Base-by-base conservation (phyloP, 345 rosid genomes). In the Eutrema japonicum region DNA sequence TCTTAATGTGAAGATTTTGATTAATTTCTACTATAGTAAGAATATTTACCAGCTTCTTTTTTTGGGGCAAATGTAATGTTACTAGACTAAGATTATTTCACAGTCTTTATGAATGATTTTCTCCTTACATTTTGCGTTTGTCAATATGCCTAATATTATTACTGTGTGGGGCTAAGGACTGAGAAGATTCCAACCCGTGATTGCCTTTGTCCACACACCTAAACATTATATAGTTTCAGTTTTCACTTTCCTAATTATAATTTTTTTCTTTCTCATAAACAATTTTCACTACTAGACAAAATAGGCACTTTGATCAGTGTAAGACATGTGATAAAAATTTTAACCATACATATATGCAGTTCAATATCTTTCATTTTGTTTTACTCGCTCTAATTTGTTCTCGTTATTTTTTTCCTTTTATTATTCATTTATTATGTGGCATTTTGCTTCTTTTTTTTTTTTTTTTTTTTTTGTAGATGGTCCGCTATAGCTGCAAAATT, bases 401-500 rank as follows among this genome's bases (percentile, higher is more conserved):
- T 42, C 64, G 10, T 64, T 43, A 35, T 33, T 1, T 29, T 22
- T n/a, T 18, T 22, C 26, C 26, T 22, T 6, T 41, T 35, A 16
- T 27, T 37, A 33, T 60, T 61, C 18, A 61, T n/a, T 47, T 22
- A 18, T 38, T 32, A 49, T 32, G 18, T 49, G 38, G 66, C 37
- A 58, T 43, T 58, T 55, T 57, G 8, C 22, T 52, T 45, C 4
- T 2, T 71, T 9, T 0, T 2, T 41, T 27, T 14, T 40, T 9
- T 0, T 3, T 41, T 27, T 14, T 40, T 49, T 61, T 26, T 22
- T 11, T 16, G 14, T 62, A 84, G 88, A 71, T 86, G 88, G 91
- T 78, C 85, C 38, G 65, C 76, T 10, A 86, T 84, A 47, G 91
- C 91, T 38, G 79, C 85, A 16, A 75, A 48, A 45, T 49, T 85